phyloP scores from a whole-genome alignment of 345 rosid species.

The Punica granatum region DNA sequence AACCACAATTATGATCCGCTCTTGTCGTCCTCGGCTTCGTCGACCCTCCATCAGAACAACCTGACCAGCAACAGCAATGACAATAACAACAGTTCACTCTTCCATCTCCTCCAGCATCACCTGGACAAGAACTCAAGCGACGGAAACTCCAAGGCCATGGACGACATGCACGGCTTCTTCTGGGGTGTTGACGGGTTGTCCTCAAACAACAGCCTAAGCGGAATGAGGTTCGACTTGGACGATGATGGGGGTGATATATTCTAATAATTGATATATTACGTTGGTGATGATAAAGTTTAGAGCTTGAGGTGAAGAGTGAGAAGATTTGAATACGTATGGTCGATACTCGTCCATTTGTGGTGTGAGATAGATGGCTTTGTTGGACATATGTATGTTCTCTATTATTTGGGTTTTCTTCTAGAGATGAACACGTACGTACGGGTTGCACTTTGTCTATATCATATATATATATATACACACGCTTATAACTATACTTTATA shows the following conservation, averaged over 20 bases:
- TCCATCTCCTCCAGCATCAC: conserved; percentile 33
- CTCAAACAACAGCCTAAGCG: conserved; percentile 26
- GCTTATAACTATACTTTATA: neutral
- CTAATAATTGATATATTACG: conserved; percentile 17
- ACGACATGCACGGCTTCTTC: conserved; percentile 33
- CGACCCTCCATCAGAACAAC: conserved; percentile 4
- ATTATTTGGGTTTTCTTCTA: too few species aligned
- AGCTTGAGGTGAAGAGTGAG: neutral
- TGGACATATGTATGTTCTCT: neutral
- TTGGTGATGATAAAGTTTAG: too few species aligned
- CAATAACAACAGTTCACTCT: conserved; percentile 19
- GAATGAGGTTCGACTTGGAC: conserved; percentile 32
- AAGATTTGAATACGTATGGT: neutral
- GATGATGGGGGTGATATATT: conserved; percentile 28
- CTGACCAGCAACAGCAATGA: conserved; percentile 4
- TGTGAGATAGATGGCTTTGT: neutral
- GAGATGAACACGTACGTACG: too few species aligned
- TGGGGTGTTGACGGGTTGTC: conserved; percentile 42
- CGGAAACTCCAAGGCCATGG: conserved; percentile 21
- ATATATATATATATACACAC: neutral
- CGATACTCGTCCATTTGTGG: neutral
- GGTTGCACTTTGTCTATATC: neutral
- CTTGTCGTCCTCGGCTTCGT: conserved; percentile 15
- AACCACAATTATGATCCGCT: conserved; percentile 18
- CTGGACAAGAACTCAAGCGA: conserved; percentile 22